Evolutionary conservation across 768 basidiomycete species (phyloP), one percentile per base, ranked within the genome.

Genomic region (Termitomyces sp.): DNA sequence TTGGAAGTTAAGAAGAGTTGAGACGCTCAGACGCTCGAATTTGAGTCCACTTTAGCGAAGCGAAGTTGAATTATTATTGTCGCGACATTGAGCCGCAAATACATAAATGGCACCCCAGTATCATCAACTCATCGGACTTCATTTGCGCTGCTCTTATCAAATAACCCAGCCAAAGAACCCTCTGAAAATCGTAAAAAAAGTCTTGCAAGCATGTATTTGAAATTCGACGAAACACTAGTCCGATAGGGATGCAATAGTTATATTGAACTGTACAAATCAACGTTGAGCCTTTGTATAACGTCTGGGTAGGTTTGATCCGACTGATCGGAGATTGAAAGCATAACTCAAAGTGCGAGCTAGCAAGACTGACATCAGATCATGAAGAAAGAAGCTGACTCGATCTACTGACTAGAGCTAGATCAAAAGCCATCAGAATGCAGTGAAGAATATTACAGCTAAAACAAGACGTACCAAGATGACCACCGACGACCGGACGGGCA

Each of bases 401-500:
- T 56, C 17, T 15, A 61, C 60, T 61, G 50, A 61, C 60, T 7
- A 61, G 43, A 57, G 60, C 60, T 61, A 38, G 3, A 47, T n/a
- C 11, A 2, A 45, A 45, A 25, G 29, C 32, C 15, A 38, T 56
- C 29, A 52, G 43, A 52, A 38, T 46, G 7, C 7, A 32, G 29
- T 4, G 5, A 29, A 8, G 12, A 36, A 11, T 1, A 47, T 2
- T 3, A 15, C 25, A 56, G 7, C 4, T 47, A 5, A 38, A n/a
- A 5, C 38, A 31, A 17, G 20, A 34, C 55, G 25, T 63, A 83
- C 82, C 76, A 75, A 76, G 60, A 71, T 86, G 83, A 43, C 83
- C 85, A n/a, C 83, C 84, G 4, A 82, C 83, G n/a, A 86, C 85
- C 2, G 84, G 84, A 14, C 85, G 76, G 3, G 84, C 84, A 46